Base-by-base conservation (phyloP, 1,284 basidiomycete species). In the Cryptococcus sp. region DNA sequence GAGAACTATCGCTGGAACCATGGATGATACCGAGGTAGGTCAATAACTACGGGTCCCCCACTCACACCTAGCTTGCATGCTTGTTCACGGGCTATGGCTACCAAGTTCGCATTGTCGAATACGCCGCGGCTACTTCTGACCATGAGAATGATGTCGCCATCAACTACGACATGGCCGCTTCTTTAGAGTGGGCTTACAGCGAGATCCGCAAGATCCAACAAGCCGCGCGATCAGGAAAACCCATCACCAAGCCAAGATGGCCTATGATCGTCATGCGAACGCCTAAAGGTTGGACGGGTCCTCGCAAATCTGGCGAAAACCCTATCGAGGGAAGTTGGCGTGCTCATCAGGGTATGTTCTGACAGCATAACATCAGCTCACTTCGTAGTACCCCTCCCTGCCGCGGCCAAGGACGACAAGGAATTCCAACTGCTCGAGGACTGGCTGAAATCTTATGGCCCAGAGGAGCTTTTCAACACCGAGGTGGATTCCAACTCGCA, bases 1-100 rank as follows among this genome's bases (percentile, higher is more conserved):
- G 71, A 84, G 89, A 29, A 93, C 92, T 19, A 88, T 95, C 61
- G 88, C 87, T 61, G 91, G 91, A 40, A 86, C 86, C n/a, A 92
- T 93, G 89, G 91, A 93, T 70, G 82, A 93, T 74, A 85, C 86
- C 66, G 92, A 93, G 70, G 76, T 92, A 20, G 81, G 69, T 59
- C 26, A 55, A 50, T 26, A 46, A 50, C 48, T 25, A 20, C 23
- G 23, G 15, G 45, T 3, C 38, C 29, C 19, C 20, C 3, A 37
- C 55, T 46, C 17, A 52, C 43, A 29, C 3, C n/a, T 46, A 66
- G 72, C 63, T 75, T 44, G 72, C 66, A 10, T 72, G 69, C 38
- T 62, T 76, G 11, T 75, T 69, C 66, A 68, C 68, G 37, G 89
- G 89, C 3, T 91, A 91, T 70, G 89, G 91, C n/a, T 93, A 91